These are phyloP conservation scores for Fusarium avenaceum DNA, from an alignment of 2,329 filamentous ascomycete species.

Conservation along the genomic window DNA sequence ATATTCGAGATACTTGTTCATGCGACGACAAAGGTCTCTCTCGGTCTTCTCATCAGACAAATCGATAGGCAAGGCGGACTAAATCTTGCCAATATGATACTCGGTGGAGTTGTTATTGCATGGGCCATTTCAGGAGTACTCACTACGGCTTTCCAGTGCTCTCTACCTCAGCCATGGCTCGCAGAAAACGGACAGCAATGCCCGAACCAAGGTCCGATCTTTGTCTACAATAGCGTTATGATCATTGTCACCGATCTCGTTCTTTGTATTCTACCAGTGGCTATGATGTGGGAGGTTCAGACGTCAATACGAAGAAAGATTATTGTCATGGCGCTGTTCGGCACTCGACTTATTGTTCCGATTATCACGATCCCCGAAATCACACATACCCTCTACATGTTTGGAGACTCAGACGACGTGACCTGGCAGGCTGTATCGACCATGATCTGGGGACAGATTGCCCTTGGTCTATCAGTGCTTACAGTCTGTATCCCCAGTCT, in stretches of 20 bases:
- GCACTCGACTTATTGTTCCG: conserved; percentile 43
- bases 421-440: conserved; percentile 36
- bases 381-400: conserved; percentile 30
- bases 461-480: conserved; percentile 39
- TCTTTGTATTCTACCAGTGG: conserved; percentile 35
- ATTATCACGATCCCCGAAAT: conserved; percentile 40
- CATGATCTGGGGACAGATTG: conserved; percentile 43
- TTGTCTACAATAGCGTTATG: conserved; percentile 38
- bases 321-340: conserved; percentile 40
- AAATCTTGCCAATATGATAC: conserved; percentile 29
- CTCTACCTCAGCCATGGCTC: conserved; percentile 40
- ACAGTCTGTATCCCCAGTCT: conserved; percentile 45
- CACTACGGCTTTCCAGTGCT: conserved; percentile 34
- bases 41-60: conserved; percentile 44
- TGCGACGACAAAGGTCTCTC: conserved; percentile 40
- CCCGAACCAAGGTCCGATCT: conserved; percentile 25
- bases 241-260: conserved; percentile 35
- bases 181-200: conserved; percentile 20
- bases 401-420: conserved; percentile 22
- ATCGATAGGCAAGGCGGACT: conserved; percentile 36
- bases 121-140: conserved; percentile 37
- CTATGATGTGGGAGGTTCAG: conserved; percentile 47
- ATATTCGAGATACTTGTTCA: conserved; percentile 39
- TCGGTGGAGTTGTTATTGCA: conserved; percentile 15
- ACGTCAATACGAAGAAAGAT: conserved; percentile 36